Conservation (phyloP, 805 yeast genomes). For the Wickerhamiella siamensis region DNA sequence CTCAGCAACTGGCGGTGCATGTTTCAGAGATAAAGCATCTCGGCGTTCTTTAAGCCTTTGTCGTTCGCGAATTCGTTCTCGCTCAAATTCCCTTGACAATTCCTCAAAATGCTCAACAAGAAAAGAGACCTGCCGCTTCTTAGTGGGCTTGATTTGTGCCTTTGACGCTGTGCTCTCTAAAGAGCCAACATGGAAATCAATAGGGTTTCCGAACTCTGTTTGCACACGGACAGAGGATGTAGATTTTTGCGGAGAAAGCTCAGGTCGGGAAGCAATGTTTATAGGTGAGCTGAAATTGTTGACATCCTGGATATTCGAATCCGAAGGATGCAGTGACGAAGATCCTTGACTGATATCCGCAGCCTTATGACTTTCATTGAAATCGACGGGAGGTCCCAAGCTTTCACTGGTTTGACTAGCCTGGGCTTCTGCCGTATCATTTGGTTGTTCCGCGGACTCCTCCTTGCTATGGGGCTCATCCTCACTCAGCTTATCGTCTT, state of each 20-base stretch:
- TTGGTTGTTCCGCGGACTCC: neutral
- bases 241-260: neutral
- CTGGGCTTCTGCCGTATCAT: neutral
- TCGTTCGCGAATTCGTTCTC: constrained; percentile 71
- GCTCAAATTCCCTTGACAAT: constrained; percentile 69
- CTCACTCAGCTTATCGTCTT: constrained; percentile 24
- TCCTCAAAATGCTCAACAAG: constrained; percentile 58
- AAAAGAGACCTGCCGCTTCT: constrained; percentile 21
- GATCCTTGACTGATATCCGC: neutral
- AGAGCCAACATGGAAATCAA: constrained; percentile 23
- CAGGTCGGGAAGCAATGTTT: neutral
- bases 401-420: neutral
- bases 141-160: neutral
- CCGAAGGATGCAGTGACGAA: too few relatives aligned
- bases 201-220: constrained; percentile 14
- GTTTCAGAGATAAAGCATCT: constrained; percentile 58
- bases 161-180: constrained; percentile 32
- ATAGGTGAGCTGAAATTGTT: too few relatives aligned
- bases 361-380: neutral
- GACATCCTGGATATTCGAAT: too few relatives aligned
- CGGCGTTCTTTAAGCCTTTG: constrained; percentile 39
- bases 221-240: constrained; percentile 6
- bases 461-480: constrained; percentile 1
- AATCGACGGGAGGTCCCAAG: neutral
- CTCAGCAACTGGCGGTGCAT: constrained; percentile 78